Evolutionary conservation across 2,329 filamentous ascomycete genomes (phyloP).

Genomic region (Fusarium sp.): DNA sequence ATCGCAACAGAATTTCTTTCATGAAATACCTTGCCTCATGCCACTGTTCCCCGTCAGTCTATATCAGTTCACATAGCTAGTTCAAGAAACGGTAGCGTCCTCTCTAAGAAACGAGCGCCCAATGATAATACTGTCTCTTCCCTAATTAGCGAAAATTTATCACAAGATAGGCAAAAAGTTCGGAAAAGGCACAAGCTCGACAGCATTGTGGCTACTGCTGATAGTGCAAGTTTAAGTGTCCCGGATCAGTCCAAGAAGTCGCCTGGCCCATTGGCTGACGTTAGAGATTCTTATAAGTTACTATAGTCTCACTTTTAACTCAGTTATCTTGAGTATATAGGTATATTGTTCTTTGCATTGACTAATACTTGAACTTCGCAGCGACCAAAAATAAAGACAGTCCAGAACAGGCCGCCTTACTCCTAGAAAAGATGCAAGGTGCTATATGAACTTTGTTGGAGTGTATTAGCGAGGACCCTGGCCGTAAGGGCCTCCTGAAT

Average conservation of each 20-base stretch:
- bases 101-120: slow-evolving; percentile 42
- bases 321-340: background rate
- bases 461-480: slow-evolving; percentile 73
- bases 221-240: slow-evolving; percentile 37
- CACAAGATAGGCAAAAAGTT: slow-evolving; percentile 24
- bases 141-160: slow-evolving; percentile 38
- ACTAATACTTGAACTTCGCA: background rate
- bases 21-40: background rate
- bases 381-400: slow-evolving; percentile 65
- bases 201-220: slow-evolving; percentile 38
- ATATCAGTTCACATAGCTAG: slow-evolving; percentile 36
- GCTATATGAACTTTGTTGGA: slow-evolving; percentile 73
- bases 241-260: slow-evolving; percentile 51
- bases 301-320: background rate
- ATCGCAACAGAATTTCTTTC: background rate
- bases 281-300: slow-evolving; percentile 64
- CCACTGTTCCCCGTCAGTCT: background rate
- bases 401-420: slow-evolving; percentile 50
- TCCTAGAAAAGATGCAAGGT: slow-evolving; percentile 66
- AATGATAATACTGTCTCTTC: slow-evolving; percentile 40
- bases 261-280: slow-evolving; percentile 66
- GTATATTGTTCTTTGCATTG: slow-evolving; percentile 52
- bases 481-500: slow-evolving; percentile 70
- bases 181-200: background rate
- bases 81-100: slow-evolving; percentile 22